These are phyloP conservation scores for Boletus sp. DNA, from an alignment of 768 basidiomycete genomes.

Conservation along the genomic window DNA sequence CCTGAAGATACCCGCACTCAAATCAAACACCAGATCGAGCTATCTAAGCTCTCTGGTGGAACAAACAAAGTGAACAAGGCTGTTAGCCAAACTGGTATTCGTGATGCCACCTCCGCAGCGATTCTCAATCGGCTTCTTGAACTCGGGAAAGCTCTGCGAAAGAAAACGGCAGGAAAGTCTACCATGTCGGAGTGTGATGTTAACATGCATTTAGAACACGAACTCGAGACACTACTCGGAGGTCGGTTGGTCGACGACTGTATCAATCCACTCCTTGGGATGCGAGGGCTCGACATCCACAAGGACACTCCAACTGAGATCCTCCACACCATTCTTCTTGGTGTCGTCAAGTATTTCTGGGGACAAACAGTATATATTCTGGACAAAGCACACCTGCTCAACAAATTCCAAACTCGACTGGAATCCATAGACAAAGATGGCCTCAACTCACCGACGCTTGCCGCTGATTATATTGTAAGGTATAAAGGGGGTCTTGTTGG, in stretches of 20 bases:
- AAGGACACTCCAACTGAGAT: conserved; percentile 34
- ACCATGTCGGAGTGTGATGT: conserved; percentile 2
- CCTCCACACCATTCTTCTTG: conserved; percentile 35
- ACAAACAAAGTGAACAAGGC: conserved; percentile 7
- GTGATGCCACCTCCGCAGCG: conserved; percentile 30
- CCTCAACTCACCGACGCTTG: conserved; percentile 22
- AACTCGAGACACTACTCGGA: conserved; percentile 2
- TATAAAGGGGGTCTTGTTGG: conserved; percentile 34
- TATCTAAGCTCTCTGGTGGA: conserved; percentile 3
- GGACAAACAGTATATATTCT: conserved; percentile 21
- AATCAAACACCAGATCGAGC: conserved; percentile 7
- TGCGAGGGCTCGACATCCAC: conserved; percentile 29
- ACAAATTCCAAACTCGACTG: conserved; percentile 23
- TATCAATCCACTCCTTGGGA: conserved; percentile 16
- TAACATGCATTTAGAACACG: not conserved
- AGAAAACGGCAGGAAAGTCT: conserved; percentile 1
- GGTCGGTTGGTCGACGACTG: conserved; percentile 2
- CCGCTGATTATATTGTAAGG: conserved; percentile 32
- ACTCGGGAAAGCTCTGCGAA: conserved; percentile 24
- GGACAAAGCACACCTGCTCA: conserved; percentile 20
- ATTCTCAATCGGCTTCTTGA: conserved; percentile 31
- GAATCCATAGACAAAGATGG: conserved; percentile 26
- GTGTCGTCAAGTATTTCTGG: conserved; percentile 38
- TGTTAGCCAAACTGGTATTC: conserved; percentile 37
- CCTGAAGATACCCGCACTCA: not conserved